Conservation (phyloP, 306 rosid species). For the Gleditsia sinensis region DNA sequence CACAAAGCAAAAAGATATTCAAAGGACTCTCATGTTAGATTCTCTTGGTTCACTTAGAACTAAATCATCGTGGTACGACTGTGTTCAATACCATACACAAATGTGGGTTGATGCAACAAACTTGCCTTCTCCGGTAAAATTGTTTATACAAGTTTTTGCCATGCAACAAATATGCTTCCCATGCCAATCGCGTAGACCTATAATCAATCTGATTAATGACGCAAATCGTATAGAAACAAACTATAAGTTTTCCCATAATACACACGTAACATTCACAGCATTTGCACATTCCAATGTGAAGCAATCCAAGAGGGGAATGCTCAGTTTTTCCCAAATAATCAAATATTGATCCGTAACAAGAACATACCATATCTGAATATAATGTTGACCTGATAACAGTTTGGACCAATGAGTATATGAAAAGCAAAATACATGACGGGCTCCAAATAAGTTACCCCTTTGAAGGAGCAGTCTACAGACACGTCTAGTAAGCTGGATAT, state of each 20-base stretch:
- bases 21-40: neutral
- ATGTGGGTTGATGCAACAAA: neutral
- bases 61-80: neutral
- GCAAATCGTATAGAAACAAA: neutral
- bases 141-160: no score
- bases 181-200: no score
- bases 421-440: conserved; percentile 8
- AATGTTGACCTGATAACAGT: neutral
- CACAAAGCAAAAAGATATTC: neutral
- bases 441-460: neutral
- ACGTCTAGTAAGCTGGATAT: neutral
- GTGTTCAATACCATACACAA: neutral
- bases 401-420: neutral
- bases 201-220: neutral
- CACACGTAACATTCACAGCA: neutral
- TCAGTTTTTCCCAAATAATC: neutral
- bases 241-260: neutral
- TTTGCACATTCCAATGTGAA: neutral
- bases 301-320: neutral
- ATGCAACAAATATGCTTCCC: no score
- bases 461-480: neutral
- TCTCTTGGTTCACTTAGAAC: neutral
- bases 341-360: neutral
- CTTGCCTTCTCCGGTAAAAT: neutral
- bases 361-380: neutral